A percentile compares a stretch with the other conserved stretches of the same genome.
phyloP scores from a whole-genome alignment of 202 grass and related monocot species.

The Panicum hallii region DNA sequence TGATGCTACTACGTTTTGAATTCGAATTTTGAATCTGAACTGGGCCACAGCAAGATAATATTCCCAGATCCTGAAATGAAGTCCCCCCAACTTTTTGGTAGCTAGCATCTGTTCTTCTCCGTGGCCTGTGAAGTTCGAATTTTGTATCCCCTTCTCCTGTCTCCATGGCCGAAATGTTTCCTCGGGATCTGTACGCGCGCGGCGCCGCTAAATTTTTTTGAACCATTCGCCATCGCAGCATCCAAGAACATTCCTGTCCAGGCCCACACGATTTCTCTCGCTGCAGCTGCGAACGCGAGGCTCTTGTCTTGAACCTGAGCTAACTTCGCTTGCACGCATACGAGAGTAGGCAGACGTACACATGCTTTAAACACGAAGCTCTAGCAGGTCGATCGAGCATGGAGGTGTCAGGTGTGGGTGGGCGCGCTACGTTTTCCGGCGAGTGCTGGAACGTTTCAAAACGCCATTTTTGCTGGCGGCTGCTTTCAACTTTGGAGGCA shows the following conservation, averaged over 20 bases:
- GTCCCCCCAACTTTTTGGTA: not conserved
- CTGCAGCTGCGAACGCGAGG: not conserved
- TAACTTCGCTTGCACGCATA: constrained; percentile 16
- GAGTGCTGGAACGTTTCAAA: not conserved
- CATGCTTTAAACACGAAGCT: not conserved
- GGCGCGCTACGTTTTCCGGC: not conserved
- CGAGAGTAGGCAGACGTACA: not conserved
- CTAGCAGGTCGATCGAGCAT: not conserved
- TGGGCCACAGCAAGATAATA: not conserved
- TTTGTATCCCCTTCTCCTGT: not conserved
- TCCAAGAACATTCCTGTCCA: constrained; percentile 22
- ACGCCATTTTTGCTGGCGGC: not conserved
- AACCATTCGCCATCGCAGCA: not conserved
- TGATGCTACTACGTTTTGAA: not conserved
- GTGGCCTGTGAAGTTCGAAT: not conserved
- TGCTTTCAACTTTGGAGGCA: not conserved
- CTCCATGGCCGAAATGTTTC: not conserved
- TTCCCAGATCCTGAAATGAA: constrained; percentile 6
- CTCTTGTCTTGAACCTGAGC: not conserved
- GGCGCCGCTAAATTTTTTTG: not conserved
- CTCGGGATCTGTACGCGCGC: not conserved
- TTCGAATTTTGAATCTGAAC: constrained; percentile 39
- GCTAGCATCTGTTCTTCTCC: not conserved
- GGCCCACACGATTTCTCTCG: not conserved
- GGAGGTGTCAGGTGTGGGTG: constrained; percentile 8